A percentile compares a stretch with the other conserved stretches of the same genome.
Conservation (phyloP, 23 red algal species). For the Gracilariopsis chorda region DNA sequence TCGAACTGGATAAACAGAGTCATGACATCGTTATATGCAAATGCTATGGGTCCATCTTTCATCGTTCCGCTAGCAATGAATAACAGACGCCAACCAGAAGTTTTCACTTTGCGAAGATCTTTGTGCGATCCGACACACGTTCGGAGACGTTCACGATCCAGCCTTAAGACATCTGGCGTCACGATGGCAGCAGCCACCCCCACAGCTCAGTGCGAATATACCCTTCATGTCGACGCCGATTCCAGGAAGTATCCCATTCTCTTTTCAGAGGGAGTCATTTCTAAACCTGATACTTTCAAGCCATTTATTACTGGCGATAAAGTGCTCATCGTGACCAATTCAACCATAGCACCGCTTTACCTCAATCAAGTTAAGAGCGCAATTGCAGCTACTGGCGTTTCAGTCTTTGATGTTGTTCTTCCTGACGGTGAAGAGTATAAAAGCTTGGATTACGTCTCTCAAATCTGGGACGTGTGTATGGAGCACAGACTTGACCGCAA, state of each 20-base stretch:
- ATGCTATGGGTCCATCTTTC: not conserved
- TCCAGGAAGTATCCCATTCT: conserved; percentile 85
- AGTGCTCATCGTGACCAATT: conserved; percentile 90
- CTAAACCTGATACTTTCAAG: conserved; percentile 27
- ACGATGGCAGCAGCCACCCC: not conserved
- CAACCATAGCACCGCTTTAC: conserved; percentile 83
- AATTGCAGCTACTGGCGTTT: conserved; percentile 17
- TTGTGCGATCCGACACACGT: not conserved
- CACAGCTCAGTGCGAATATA: not conserved
- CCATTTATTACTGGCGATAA: conserved; percentile 71
- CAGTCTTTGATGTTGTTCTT: conserved; percentile 56
- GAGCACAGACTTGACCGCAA: conserved; percentile 75
- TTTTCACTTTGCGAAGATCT: not conserved
- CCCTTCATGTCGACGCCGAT: conserved; percentile 57
- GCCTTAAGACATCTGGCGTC: not conserved
- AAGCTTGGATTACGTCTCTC: conserved; percentile 38
- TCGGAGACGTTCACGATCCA: not conserved
- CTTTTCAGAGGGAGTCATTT: conserved; percentile 62
- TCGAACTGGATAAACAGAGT: too few species aligned
- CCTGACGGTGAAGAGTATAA: conserved; percentile 94
- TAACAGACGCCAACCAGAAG: too few species aligned
- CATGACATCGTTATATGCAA: too few species aligned
- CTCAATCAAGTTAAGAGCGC: conserved; percentile 36
- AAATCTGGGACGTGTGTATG: conserved; percentile 81
- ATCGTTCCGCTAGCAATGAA: not conserved